Conservation (phyloP, 371 early-diverging fungal species). For the Synchytrium microbalum region DNA sequence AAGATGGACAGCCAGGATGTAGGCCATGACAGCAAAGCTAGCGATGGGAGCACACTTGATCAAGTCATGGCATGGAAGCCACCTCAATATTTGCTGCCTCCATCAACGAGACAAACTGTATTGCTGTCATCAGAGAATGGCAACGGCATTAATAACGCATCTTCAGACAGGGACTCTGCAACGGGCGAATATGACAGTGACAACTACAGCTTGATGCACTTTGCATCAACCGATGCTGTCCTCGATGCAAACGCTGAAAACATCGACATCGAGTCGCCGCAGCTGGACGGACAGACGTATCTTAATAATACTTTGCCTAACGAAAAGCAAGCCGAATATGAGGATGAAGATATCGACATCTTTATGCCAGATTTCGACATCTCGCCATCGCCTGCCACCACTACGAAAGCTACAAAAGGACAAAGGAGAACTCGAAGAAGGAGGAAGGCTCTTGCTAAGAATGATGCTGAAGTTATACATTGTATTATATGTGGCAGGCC, state of each 20-base stretch:
- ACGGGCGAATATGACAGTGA: no score
- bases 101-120: no score
- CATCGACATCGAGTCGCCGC: not conserved
- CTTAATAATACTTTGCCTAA: not conserved
- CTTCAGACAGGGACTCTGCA: no score
- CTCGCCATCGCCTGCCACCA: not conserved
- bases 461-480: not conserved
- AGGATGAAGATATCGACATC: no score
- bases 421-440: not conserved
- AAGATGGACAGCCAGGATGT: no score
- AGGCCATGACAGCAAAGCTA: no score
- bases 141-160: no score
- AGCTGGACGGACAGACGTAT: not conserved
- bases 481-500: constrained; percentile 18
- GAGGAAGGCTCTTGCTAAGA: not conserved
- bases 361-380: not conserved
- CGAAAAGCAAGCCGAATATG: not conserved
- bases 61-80: no score
- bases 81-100: no score
- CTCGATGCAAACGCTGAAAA: not conserved
- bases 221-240: not conserved
- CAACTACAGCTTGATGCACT: not conserved
- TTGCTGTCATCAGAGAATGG: no score
- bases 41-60: no score
- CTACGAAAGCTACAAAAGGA: not conserved